Evolutionary conservation across 208 protist genomes (phyloP), one percentile per base, ranked within the genome.

Genomic region (Zelonia costaricensis): DNA sequence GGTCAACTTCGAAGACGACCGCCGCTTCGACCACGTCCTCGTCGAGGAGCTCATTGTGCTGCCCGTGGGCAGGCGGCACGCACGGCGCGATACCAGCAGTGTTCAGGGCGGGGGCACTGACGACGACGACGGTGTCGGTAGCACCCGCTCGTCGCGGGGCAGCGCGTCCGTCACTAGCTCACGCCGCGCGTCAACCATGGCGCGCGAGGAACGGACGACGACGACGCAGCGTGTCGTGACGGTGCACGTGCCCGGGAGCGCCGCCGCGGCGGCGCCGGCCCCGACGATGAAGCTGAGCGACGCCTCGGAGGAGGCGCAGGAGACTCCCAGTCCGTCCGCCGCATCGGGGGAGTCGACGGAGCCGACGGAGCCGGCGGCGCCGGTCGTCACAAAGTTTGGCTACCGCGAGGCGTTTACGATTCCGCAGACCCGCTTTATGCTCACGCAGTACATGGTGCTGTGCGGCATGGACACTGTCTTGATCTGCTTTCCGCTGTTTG

Each of bases 361-460:
- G 47, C 8, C 13, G 30, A 1, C 2, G 36, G 9, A 22, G 1
- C 13, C 6, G 25, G 48, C 20, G 45, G 38, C 47, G 40, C 27
- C 51, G 58, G 30, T 42, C 1, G 43, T 40, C 38, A 31, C 25
- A 12, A 53, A 36, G 18, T 84, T 88, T 62, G 84, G 84, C 31
- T 91, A 88, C 58, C 67, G 61, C 35, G 64, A 83, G 30, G 75
- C 80, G 12, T 86, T 84, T 54, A 18, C 27, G 16, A 35, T 28
- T 28, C 47, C 67, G 2, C 56, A 40, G 36, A 86, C 80, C 2
- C 66, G 80, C 25, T 68, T 78, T 45, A 78, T 82, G 60, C 76
- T 91, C 1, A 62, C 79, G 15, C 68, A 75, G 30, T 91, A 86
- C 70, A 87, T 82, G 80, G 43, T 85, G 3, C 61, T 91, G 0